Conservation (phyloP, 2,329 filamentous ascomycete species). For the Phialocephala sp. region DNA sequence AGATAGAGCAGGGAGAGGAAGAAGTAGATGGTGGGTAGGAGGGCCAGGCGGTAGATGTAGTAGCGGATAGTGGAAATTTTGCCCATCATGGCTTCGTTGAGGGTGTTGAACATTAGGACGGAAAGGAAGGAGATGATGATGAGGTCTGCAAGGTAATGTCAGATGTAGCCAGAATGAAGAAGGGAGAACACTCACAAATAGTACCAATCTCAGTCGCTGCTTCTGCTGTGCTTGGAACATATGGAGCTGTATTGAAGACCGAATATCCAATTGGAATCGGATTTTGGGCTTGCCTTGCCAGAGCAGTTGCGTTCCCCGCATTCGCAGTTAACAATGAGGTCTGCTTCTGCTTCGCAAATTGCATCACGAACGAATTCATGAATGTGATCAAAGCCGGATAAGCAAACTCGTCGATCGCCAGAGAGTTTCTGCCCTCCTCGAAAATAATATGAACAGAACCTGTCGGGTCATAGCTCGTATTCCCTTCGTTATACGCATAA, state of each 20-base stretch:
- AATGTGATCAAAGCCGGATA: conserved; percentile 26
- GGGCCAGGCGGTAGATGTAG: conserved; percentile 26
- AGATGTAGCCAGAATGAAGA: not conserved
- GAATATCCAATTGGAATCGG: conserved; percentile 24
- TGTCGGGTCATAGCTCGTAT: conserved; percentile 25
- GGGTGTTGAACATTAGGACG: conserved; percentile 29
- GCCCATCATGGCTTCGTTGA: conserved; percentile 31
- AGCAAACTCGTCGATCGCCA: conserved; percentile 22
- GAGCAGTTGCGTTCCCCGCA: conserved; percentile 17
- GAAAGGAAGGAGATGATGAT: conserved; percentile 34
- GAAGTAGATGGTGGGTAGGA: conserved; percentile 26
- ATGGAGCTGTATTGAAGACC: conserved; percentile 27
- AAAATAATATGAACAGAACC: conserved; percentile 28
- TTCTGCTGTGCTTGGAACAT: conserved; percentile 28
- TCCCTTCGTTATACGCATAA: conserved; percentile 24
- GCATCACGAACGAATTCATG: conserved; percentile 25
- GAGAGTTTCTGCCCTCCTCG: conserved; percentile 29
- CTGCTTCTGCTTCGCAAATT: conserved; percentile 30
- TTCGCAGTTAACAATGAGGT: conserved; percentile 17
- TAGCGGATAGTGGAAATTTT: conserved; percentile 25
- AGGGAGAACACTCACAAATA: conserved; percentile 24
- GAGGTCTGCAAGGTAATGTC: conserved; percentile 20
- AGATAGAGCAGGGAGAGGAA: conserved; percentile 30
- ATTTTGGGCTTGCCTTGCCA: conserved; percentile 24
- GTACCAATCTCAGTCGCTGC: conserved; percentile 34